Conservation (phyloP, 2,329 filamentous ascomycete species). For the Fusarium tuaranense region DNA sequence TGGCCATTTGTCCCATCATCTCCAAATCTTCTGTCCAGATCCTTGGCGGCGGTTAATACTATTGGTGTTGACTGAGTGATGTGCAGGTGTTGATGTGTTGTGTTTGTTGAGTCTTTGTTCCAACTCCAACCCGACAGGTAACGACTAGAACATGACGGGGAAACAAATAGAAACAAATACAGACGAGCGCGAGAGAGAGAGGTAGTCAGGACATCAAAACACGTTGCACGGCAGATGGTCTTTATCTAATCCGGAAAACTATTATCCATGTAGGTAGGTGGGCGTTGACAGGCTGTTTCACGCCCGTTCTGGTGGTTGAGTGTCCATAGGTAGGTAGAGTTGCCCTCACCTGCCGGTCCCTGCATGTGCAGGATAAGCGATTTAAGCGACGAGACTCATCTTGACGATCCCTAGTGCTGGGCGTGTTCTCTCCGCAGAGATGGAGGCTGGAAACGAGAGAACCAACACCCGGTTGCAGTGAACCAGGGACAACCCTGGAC, state of each 20-base stretch:
- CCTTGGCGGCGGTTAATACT: background rate
- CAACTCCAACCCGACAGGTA: background rate
- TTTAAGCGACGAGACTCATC: background rate
- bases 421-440: background rate
- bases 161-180: background rate
- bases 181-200: background rate
- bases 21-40: background rate
- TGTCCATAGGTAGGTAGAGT: background rate
- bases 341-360: background rate
- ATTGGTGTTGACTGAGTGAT: background rate
- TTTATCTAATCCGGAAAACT: background rate
- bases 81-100: background rate
- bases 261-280: background rate
- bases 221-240: background rate
- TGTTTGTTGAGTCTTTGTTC: background rate
- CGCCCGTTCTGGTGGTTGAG: background rate
- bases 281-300: background rate
- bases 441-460: background rate
- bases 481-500: background rate
- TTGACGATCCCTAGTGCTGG: background rate
- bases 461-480: background rate
- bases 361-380: background rate
- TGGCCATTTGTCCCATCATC: background rate
- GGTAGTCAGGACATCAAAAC: background rate
- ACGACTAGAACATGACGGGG: background rate